Base-by-base conservation (phyloP, 2,329 filamentous ascomycete genomes). In the Alternaria sp. region DNA sequence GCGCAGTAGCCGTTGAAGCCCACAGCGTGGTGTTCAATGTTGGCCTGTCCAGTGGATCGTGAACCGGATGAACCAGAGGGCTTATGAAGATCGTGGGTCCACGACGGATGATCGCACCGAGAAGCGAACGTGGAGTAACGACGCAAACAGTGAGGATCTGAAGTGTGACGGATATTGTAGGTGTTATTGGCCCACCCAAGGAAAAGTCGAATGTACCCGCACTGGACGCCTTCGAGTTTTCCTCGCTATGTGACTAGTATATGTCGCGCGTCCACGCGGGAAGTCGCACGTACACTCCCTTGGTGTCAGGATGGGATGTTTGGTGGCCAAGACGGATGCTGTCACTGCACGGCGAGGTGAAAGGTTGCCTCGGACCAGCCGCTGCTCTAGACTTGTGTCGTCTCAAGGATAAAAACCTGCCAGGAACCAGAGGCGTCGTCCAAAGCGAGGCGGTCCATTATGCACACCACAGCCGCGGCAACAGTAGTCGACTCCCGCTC, bases 81-180 rank as follows among this genome's bases (percentile, higher is more conserved):
- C 21, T 32, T n/a, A 47, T 13, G 59, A 43, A 28, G 55, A 62
- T 62, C 55, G 59, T 62, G 55, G 59, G 55, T 44, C 55, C 59
- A 30, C 40, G 55, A 47, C 17, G 49, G 49, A 30, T 30, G 55
- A 47, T 57, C 53, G 43, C 13, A 53, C 28, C 30, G 43, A 43
- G 59, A 59, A 36, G 49, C 55, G 59, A 62, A 21, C 50, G 55
- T 30, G 59, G 55, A 62, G 49, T 62, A 40, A 32, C 43, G 28
- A 25, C 47, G 54, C 47, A 36, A 40, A 40, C 36, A 30, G 45
- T 32, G 40, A 47, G 23, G 30, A 26, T 59, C 56, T 59, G 28
- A 21, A 47, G 59, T 19, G 30, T 17, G 50, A 46, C 40, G 26
- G 30, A 49, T 36, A 30, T 26, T 26, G 40, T 21, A 43, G 46